These are phyloP conservation scores for Colletotrichum tropicale DNA, from an alignment of 2,329 filamentous ascomycete genomes.

Conservation along the genomic window DNA sequence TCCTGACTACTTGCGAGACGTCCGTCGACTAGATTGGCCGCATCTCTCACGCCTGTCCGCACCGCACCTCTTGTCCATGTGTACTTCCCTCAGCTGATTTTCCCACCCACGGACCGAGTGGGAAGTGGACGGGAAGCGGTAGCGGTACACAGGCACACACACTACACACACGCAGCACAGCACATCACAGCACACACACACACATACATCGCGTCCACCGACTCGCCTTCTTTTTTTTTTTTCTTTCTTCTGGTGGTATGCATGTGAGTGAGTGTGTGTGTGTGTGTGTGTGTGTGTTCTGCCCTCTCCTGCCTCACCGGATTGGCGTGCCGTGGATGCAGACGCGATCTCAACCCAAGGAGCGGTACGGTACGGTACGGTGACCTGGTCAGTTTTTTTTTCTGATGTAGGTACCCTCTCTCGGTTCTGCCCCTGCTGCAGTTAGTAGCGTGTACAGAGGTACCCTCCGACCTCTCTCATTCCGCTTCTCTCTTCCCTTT, in stretches of 20 bases:
- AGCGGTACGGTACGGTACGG: not conserved
- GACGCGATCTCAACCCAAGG: constrained; percentile 4
- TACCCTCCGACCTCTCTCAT: constrained; percentile 8
- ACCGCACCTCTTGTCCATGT: not conserved
- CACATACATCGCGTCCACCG: not conserved
- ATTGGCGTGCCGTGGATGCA: constrained; percentile 12
- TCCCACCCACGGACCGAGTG: not conserved
- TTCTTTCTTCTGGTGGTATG: not conserved
- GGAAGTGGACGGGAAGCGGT: not conserved
- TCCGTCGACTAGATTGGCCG: not conserved
- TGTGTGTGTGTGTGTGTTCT: not conserved
- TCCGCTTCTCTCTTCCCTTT: not conserved
- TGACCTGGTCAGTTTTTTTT: constrained; percentile 1
- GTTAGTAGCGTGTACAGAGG: constrained; percentile 3
- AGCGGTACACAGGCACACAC: not conserved
- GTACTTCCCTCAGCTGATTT: not conserved
- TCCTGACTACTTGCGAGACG: not conserved
- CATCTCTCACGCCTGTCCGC: not conserved
- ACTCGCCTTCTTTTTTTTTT: not conserved
- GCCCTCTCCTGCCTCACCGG: constrained; percentile 5
- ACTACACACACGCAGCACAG: not conserved
- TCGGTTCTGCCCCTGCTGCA: constrained; percentile 13
- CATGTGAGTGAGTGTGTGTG: not conserved
- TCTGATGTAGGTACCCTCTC: constrained; percentile 12
- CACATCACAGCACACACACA: not conserved